phyloP scores from a whole-genome alignment of 805 yeast species.

The Torulaspora indica region DNA sequence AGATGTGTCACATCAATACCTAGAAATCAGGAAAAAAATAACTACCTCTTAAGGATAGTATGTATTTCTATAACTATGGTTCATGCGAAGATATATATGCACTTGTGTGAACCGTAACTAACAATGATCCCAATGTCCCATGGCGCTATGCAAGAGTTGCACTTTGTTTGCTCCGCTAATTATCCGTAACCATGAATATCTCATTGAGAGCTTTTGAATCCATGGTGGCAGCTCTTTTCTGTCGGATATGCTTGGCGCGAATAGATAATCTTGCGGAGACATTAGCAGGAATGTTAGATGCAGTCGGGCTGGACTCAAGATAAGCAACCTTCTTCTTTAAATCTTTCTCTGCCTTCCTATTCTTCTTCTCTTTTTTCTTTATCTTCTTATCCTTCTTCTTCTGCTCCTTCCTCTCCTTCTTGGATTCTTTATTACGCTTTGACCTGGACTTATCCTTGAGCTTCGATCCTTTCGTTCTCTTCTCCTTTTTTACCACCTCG shows the following conservation, averaged over 20 bases:
- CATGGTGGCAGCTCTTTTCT: slow-evolving; percentile 86
- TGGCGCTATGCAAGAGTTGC: not conserved
- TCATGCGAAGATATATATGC: not conserved
- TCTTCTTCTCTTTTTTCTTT: slow-evolving; percentile 32
- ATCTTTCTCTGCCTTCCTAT: slow-evolving; percentile 30
- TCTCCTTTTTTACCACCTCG: slow-evolving; percentile 15
- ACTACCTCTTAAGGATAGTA: slow-evolving; percentile 1
- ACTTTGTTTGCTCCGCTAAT: slow-evolving; percentile 2
- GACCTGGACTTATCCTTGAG: slow-evolving; percentile 29
- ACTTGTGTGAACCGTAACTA: not conserved
- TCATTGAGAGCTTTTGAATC: slow-evolving; percentile 87
- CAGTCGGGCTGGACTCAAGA: slow-evolving; percentile 25
- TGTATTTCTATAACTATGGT: slow-evolving; percentile 8
- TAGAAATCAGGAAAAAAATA: not conserved
- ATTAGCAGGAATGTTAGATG: slow-evolving; percentile 27
- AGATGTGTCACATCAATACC: slow-evolving; percentile 3
- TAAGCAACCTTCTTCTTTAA: slow-evolving; percentile 27
- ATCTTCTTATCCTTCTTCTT: slow-evolving; percentile 31
- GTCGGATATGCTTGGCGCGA: slow-evolving; percentile 82
- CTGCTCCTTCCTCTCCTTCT: slow-evolving; percentile 29
- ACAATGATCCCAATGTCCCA: not conserved
- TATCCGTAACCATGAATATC: slow-evolving; percentile 76
- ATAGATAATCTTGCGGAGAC: slow-evolving; percentile 60
- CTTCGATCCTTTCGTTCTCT: slow-evolving; percentile 19
- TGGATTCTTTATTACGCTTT: slow-evolving; percentile 26